Conservation (phyloP, 2,329 filamentous ascomycete species). For the Sporothrix humicola region DNA sequence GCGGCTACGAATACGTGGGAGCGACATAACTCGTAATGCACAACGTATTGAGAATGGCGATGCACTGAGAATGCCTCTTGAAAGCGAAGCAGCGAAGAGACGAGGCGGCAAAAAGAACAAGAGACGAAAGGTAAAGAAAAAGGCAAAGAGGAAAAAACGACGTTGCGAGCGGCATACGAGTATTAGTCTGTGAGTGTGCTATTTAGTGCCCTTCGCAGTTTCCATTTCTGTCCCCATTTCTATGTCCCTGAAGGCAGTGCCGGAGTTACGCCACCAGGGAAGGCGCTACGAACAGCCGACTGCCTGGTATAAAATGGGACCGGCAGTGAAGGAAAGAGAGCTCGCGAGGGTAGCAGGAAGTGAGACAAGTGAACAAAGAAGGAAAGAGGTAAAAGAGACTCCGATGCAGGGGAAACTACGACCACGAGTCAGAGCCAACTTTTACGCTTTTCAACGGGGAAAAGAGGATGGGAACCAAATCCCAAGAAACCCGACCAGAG, state of each 20-base stretch:
- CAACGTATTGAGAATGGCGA: too few relatives aligned
- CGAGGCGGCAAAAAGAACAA: not conserved
- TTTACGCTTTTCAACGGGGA: not conserved
- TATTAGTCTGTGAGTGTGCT: not conserved
- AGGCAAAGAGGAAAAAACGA: not conserved
- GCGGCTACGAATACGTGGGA: conserved; percentile 8
- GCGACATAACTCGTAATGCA: too few relatives aligned
- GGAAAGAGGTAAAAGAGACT: not conserved
- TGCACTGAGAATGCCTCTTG: not conserved
- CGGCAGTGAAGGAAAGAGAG: not conserved
- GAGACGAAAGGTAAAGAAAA: not conserved
- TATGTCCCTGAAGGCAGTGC: not conserved
- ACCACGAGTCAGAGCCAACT: not conserved
- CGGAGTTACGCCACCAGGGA: conserved; percentile 10
- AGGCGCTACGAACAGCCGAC: conserved; percentile 20
- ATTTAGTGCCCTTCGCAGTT: not conserved
- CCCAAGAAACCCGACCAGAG: not conserved
- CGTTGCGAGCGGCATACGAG: not conserved
- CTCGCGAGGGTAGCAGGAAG: not conserved
- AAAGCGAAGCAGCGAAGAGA: not conserved
- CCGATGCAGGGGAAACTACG: not conserved
- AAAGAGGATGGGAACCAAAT: not conserved
- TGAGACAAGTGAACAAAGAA: conserved; percentile 26
- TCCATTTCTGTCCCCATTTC: not conserved
- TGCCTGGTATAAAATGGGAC: conserved; percentile 9